Base-by-base conservation (phyloP, 768 basidiomycete genomes). In the Trametes meyenii region DNA sequence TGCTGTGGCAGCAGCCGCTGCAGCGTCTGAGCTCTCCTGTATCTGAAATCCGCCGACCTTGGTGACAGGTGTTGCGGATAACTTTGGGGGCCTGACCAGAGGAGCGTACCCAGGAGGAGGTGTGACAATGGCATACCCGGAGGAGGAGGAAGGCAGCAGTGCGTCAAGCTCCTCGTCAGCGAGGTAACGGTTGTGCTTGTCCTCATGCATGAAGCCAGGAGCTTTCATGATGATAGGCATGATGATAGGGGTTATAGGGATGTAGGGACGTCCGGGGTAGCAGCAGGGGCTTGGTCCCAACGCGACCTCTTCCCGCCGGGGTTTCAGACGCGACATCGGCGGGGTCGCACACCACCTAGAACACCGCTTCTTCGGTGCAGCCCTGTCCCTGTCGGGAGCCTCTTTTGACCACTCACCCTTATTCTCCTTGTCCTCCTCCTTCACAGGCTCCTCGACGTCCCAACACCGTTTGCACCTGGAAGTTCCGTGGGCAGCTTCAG, bases 111-210 rank as follows among this genome's bases (percentile, higher is more conserved):
- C 96, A 45, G 92, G 88, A 24, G 97, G 97, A 63, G 97, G 94
- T 38, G 91, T 87, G 72, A 98, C 94, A 64, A 98, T 90, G 62
- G 83, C 83, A 74, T 98, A 99, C 49, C 97, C 97, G 56, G 85
- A 79, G n/a, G n/a, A n/a, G n/a, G n/a, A n/a, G 44, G 79, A 74
- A 10, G 97, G 97, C 42, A 98, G 86, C 61, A 98, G 81, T 14
- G 87, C 86, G 67, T 98, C 92, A 54, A 98, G 85, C 77, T 98
- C 97, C 74, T 98, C 96, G 73, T 98, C 96, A 7, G 92, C 85
- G 46, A 98, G 86, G 69, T 92, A 95, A n/a, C 95, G 85, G 70
- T 97, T 97, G 72, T 97, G 92, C 69, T 95, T 95, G 78, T 98
- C 94, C 67, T 94, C 93, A 63, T 94, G 91, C 78, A 91, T 81